These are phyloP conservation scores for Alloascoidea hylecoeti DNA, from an alignment of 805 yeast genomes.

Conservation along the genomic window DNA sequence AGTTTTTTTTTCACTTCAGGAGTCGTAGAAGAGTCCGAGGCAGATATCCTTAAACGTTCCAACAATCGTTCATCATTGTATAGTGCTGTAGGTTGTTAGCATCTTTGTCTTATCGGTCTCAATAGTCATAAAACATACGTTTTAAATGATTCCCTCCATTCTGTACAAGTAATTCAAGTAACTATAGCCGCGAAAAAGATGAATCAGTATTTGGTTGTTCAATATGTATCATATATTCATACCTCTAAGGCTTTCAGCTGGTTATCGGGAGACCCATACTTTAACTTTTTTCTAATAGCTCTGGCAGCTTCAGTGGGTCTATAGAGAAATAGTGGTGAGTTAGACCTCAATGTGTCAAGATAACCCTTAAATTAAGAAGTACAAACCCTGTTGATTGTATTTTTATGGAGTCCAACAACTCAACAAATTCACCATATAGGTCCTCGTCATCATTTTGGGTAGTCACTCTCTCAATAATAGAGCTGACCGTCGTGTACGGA, in stretches of 20 bases:
- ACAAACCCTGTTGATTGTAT: conserved; percentile 21
- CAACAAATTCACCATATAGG: conserved; percentile 35
- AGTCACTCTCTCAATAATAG: conserved; percentile 21
- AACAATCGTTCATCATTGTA: conserved; percentile 58
- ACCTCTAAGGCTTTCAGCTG: conserved; percentile 55
- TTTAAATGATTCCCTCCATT: conserved; percentile 28
- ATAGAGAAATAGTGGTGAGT: conserved; percentile 8
- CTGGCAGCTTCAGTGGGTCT: conserved; percentile 75
- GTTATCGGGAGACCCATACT: conserved; percentile 59
- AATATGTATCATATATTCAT: conserved; percentile 19
- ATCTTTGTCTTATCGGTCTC: background rate
- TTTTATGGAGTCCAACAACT: conserved; percentile 38
- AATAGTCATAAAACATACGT: conserved; percentile 8
- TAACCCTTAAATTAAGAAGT: background rate
- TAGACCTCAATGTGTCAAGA: background rate
- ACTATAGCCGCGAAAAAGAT: conserved; percentile 3
- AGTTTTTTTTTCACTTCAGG: conserved; percentile 31
- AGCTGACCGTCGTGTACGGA: conserved; percentile 28
- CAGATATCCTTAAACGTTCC: conserved; percentile 43
- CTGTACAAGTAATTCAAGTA: conserved; percentile 45
- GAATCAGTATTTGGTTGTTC: background rate
- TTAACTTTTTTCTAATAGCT: conserved; percentile 76
- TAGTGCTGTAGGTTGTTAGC: conserved; percentile 15
- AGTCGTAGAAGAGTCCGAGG: conserved; percentile 25
- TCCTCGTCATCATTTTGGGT: conserved; percentile 17